Evolutionary conservation across 2,329 filamentous ascomycete genomes (phyloP), one percentile per base, ranked within the genome.

Genomic region (Cadophora sp.): DNA sequence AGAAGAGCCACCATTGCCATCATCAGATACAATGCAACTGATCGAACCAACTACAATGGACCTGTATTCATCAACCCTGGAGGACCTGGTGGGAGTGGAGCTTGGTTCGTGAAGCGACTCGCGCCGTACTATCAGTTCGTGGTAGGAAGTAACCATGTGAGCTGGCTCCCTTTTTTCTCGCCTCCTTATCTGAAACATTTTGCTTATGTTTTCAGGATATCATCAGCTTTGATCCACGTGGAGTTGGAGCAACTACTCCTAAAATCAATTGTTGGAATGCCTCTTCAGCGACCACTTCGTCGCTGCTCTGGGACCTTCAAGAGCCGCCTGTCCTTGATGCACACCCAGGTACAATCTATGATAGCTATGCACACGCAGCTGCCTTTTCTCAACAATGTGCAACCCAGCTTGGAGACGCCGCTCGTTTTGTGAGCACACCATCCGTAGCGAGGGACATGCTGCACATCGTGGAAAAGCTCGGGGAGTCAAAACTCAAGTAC

Each of bases 221-320:
- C 1, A 79, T 86, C 65, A 80, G 81, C 50, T 85, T 83, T 62
- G 83, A 86, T 60, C 83, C 83, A 1, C 79, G 84, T 24, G 84
- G 84, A 22, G 75, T 80, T 78, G 66, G 83, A 5, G 79, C 80
- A 3, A 83, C 83, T 1, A 77, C 81, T 0, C 84, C 84, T 0
- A 73, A 80, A 6, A 74, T 85, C 13, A 80, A 84, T 45, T 86
- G 84, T 71, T 86, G 83, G 83, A 60, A 66, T 36, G 33, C 59
- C 6, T 50, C 60, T 1, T 30, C 60, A 20, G 7, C 33, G 7
- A 62, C 4, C 20, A 39, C 48, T n/a, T 62, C 48, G 7, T 56
- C 53, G 3, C n/a, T 63, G 2, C 39, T 82, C 3, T 86, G 84
- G 84, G 74, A 75, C 9, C 73, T 84, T 4, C 79, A 83, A 68